Conservation (phyloP, 1,139 yeast genomes). For the Saccharomyces hybrid region DNA sequence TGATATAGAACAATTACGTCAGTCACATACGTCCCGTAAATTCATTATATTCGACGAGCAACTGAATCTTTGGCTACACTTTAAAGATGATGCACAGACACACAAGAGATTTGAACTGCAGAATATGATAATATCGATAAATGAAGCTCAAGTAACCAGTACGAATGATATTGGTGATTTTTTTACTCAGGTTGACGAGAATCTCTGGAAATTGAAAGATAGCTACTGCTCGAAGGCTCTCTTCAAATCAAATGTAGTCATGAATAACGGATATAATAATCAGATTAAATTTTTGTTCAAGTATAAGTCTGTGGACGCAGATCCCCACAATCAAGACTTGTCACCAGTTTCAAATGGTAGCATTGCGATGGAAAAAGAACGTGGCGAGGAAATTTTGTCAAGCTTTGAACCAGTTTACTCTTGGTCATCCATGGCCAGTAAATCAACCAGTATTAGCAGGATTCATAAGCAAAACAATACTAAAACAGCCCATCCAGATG, state of each 20-base stretch:
- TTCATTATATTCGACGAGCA: slow-evolving; percentile 30
- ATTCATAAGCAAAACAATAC: not conserved
- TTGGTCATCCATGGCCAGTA: slow-evolving; percentile 9
- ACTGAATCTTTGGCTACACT: slow-evolving; percentile 15
- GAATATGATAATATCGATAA: slow-evolving; percentile 21
- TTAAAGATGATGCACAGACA: slow-evolving; percentile 3
- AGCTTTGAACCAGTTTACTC: slow-evolving; percentile 23
- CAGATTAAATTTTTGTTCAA: slow-evolving; percentile 17
- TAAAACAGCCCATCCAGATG: not conserved
- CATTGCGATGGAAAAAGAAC: not conserved
- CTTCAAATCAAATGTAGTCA: slow-evolving; percentile 27
- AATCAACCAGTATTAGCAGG: not conserved
- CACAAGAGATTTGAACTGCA: slow-evolving; percentile 4
- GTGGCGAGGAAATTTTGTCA: slow-evolving; percentile 12
- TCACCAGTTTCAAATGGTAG: not conserved
- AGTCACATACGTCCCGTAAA: slow-evolving; percentile 17
- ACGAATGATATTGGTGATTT: slow-evolving; percentile 8
- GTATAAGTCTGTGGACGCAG: slow-evolving; percentile 5
- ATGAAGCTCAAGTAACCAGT: slow-evolving; percentile 24
- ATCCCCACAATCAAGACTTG: not conserved
- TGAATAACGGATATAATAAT: slow-evolving; percentile 31
- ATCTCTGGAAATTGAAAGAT: slow-evolving; percentile 16
- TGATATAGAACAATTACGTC: slow-evolving; percentile 4
- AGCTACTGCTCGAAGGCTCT: slow-evolving; percentile 15
- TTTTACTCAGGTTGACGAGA: slow-evolving; percentile 3